Percentiles rank a stretch among this genome's conserved stretches.
phyloP scores from a whole-genome alignment of 306 rosid species.

The Trifolium dubium region DNA sequence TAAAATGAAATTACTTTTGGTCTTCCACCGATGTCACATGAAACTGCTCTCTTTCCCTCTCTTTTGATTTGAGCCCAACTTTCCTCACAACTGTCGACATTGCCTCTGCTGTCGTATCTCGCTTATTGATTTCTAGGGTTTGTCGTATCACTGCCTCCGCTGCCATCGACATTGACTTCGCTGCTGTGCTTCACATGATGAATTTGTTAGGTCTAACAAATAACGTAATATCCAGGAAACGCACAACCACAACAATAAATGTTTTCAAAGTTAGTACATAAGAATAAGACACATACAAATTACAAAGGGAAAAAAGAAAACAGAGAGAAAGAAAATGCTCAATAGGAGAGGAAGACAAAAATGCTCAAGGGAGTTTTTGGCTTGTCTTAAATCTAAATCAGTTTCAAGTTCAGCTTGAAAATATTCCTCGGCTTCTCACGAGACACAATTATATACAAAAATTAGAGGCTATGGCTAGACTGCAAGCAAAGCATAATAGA shows the following conservation, averaged over 20 bases:
- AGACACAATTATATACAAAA: conserved; percentile 22
- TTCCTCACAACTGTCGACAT: no score
- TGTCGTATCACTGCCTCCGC: no score
- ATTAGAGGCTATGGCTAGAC: not conserved
- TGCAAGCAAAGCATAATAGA: not conserved
- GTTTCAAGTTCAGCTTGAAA: not conserved
- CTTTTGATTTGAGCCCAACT: no score
- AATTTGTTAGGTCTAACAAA: not conserved
- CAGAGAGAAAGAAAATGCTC: not conserved
- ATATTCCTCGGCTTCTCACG: not conserved
- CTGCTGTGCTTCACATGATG: not conserved
- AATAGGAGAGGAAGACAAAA: conserved; percentile 8
- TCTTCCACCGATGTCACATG: no score
- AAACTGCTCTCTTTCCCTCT: no score
- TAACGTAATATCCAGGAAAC: not conserved
- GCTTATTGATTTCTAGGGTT: no score
- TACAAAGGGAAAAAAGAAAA: not conserved
- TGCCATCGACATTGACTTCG: no score
- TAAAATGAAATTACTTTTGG: no score
- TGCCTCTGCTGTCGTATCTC: no score
- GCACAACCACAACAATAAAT: conserved; percentile 1
- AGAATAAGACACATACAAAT: not conserved
- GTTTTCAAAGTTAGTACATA: not conserved
- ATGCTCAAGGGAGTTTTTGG: not conserved
- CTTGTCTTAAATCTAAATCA: not conserved